These are phyloP conservation scores for Catharanthus roseus DNA, from an alignment of 257 asterid species.

Conservation along the genomic window DNA sequence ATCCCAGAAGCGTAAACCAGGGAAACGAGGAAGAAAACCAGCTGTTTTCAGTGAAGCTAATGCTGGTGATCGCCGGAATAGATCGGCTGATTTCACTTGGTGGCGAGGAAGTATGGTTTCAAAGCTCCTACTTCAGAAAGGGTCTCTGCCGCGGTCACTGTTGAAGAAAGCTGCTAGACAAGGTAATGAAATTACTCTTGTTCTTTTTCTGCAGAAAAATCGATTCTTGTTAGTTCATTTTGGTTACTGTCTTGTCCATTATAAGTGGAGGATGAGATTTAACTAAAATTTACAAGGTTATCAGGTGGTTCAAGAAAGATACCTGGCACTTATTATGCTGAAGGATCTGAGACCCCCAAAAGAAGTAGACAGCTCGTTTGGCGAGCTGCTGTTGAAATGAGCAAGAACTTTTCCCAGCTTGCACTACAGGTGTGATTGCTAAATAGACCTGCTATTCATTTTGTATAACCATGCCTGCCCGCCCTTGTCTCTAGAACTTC, in stretches of 20 bases:
- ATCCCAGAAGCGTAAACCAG: slow-evolving; percentile 51
- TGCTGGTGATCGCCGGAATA: slow-evolving; percentile 42
- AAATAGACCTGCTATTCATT: background rate
- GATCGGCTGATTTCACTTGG: slow-evolving; percentile 59
- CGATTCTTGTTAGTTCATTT: background rate
- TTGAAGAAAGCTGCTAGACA: slow-evolving; percentile 93
- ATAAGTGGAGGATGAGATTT: background rate
- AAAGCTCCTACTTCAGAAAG: slow-evolving; percentile 70
- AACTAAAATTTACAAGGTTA: background rate
- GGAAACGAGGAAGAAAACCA: slow-evolving; percentile 50
- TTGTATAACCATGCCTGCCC: background rate
- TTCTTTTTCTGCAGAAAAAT: slow-evolving; percentile 13
- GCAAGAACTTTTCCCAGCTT: slow-evolving; percentile 76
- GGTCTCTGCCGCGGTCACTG: slow-evolving; percentile 70
- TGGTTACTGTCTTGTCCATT: background rate
- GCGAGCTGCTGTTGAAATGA: slow-evolving; percentile 92
- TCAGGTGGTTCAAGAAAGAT: slow-evolving; percentile 87
- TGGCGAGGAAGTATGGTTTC: slow-evolving; percentile 97
- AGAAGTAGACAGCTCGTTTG: slow-evolving; percentile 70
- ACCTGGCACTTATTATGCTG: slow-evolving; percentile 75
- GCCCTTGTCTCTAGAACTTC: background rate
- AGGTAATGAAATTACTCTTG: slow-evolving; percentile 45
- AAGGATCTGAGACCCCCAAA: slow-evolving; percentile 71
- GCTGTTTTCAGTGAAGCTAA: slow-evolving; percentile 45
- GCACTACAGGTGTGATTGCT: slow-evolving; percentile 67